phyloP scores from a whole-genome alignment of 1,284 basidiomycete species.

The Leucoagaricus sp. region DNA sequence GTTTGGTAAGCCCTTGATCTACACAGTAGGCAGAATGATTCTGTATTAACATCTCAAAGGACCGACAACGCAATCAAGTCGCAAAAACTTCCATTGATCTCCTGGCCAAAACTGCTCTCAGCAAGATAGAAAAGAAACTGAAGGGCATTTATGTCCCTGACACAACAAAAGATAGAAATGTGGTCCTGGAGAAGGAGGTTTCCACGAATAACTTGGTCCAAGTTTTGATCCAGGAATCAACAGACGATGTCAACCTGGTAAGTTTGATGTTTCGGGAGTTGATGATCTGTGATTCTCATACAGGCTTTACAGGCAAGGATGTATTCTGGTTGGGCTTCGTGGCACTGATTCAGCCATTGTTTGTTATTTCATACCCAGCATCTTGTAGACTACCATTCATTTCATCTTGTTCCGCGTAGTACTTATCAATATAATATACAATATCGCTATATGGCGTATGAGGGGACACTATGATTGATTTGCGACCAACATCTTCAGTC shows the following conservation, averaged over 20 bases:
- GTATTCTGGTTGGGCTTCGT: slow-evolving; percentile 88
- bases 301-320: slow-evolving; percentile 58
- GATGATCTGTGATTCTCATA: slow-evolving; percentile 5
- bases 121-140: slow-evolving; percentile 83
- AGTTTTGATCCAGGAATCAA: slow-evolving; percentile 87
- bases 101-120: slow-evolving; percentile 75
- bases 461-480: slow-evolving; percentile 11
- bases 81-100: slow-evolving; percentile 55
- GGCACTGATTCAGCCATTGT: slow-evolving; percentile 71
- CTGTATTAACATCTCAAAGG: slow-evolving; percentile 21
- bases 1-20: slow-evolving; percentile 43
- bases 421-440: slow-evolving; percentile 9
- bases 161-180: slow-evolving; percentile 37
- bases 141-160: slow-evolving; percentile 67
- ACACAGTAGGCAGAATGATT: not conserved
- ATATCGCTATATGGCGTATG: slow-evolving; percentile 8
- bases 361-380: not conserved
- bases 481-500: slow-evolving; percentile 50
- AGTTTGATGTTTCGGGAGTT: slow-evolving; percentile 28
- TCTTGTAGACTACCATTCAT: not conserved
- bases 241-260: slow-evolving; percentile 73
- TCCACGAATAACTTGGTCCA: slow-evolving; percentile 89
- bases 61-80: slow-evolving; percentile 47
- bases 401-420: not conserved
- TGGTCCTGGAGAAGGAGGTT: slow-evolving; percentile 59